These are phyloP conservation scores for Neckera pumila DNA, from an alignment of 225 moss, liverwort and hornwort genomes.

Conservation along the genomic window DNA sequence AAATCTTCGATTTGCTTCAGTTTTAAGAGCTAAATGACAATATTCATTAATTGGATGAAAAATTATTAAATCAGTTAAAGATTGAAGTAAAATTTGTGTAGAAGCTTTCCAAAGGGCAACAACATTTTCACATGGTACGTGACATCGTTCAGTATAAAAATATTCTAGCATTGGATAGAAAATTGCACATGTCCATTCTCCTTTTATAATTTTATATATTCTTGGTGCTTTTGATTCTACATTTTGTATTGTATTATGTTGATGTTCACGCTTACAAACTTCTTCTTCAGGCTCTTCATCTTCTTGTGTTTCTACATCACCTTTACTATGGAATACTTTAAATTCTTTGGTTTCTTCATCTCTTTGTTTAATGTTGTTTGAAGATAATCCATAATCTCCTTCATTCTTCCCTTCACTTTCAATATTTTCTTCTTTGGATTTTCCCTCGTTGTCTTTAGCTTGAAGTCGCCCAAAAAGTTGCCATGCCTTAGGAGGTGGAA, in stretches of 20 bases:
- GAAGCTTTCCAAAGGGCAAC: constrained; percentile 34
- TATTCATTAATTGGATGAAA: constrained; percentile 40
- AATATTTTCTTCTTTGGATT: not conserved
- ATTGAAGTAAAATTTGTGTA: constrained; percentile 50
- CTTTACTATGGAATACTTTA: not conserved
- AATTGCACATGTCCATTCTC: constrained; percentile 21
- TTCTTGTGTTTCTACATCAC: not conserved
- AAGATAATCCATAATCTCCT: not conserved
- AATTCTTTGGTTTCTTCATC: not conserved
- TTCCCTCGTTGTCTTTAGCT: not conserved
- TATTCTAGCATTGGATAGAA: constrained; percentile 24
- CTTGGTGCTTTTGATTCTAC: not conserved
- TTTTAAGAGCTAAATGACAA: constrained; percentile 37
- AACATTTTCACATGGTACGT: constrained; percentile 44
- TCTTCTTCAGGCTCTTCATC: not conserved
- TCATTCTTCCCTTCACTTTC: not conserved
- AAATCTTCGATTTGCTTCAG: constrained; percentile 35
- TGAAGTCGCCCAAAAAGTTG: not conserved
- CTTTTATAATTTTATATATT: constrained; percentile 7
- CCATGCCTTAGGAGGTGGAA: not conserved
- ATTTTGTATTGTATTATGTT: not conserved
- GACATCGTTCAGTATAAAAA: constrained; percentile 20
- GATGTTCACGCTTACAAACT: not conserved
- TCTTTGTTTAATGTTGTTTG: not conserved
- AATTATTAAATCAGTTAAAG: constrained; percentile 41